A percentile compares a stretch with the other conserved stretches of the same genome.
phyloP scores from a whole-genome alignment of 441 rosid genomes.

The Erodium moschatum region DNA sequence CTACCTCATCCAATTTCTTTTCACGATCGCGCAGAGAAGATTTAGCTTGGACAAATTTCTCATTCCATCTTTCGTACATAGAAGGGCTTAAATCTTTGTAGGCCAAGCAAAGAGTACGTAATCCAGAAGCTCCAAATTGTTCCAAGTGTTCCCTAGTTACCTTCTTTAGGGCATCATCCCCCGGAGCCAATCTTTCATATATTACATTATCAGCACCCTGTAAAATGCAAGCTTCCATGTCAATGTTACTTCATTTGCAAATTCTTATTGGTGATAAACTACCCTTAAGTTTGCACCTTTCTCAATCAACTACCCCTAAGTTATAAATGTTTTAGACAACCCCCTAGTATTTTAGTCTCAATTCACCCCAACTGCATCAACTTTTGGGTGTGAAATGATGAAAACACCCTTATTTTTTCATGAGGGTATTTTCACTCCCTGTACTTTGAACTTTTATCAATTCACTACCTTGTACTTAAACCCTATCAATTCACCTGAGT shows the following conservation, averaged over 20 bases:
- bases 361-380: too few species aligned
- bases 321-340: too few species aligned
- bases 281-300: too few species aligned
- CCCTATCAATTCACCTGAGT: too few species aligned
- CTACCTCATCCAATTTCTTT: slow-evolving; percentile 96
- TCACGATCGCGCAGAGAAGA: slow-evolving; percentile 96
- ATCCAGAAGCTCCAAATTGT: slow-evolving; percentile 88
- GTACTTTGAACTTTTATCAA: too few species aligned
- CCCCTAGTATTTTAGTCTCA: too few species aligned
- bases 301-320: too few species aligned
- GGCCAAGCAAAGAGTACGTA: slow-evolving; percentile 98
- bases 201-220: slow-evolving; percentile 92
- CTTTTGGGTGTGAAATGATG: too few species aligned
- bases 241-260: slow-evolving; percentile 6
- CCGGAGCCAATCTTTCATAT: slow-evolving; percentile 64
- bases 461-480: too few species aligned
- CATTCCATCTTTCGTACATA: slow-evolving; percentile 89
- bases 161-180: slow-evolving; percentile 58
- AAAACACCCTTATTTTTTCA: too few species aligned
- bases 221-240: slow-evolving; percentile 27
- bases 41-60: slow-evolving; percentile 94
- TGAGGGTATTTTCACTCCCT: too few species aligned
- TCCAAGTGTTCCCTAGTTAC: slow-evolving; percentile 64
- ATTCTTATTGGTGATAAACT: neutral
- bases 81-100: slow-evolving; percentile 71